A percentile compares a stretch with the other conserved stretches of the same genome.
Evolutionary conservation across 2,329 filamentous ascomycete genomes (phyloP).

Genomic region (Cytospora chrysosperma): DNA sequence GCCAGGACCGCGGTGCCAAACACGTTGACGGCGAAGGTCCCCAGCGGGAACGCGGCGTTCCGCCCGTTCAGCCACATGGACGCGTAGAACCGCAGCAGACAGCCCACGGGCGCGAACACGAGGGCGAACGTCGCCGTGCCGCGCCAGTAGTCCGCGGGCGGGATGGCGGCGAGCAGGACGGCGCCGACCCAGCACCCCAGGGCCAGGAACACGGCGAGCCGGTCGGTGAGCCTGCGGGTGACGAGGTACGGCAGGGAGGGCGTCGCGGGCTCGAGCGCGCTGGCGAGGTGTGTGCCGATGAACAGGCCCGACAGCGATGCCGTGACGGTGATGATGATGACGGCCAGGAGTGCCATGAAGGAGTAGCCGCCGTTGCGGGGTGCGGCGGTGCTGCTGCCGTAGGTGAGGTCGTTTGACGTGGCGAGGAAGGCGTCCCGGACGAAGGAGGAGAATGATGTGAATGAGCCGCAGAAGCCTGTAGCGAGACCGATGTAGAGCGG

Average conservation of each 20-base stretch:
- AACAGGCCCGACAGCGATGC: slow-evolving; percentile 69
- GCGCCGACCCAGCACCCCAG: slow-evolving; percentile 78
- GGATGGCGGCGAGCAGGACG: slow-evolving; percentile 68
- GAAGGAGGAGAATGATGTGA: slow-evolving; percentile 84
- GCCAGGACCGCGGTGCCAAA: slow-evolving; percentile 72
- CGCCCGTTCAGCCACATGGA: slow-evolving; percentile 70
- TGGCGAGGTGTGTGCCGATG: slow-evolving; percentile 72
- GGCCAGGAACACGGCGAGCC: slow-evolving; percentile 60
- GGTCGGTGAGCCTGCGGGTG: slow-evolving; percentile 63
- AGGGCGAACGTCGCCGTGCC: slow-evolving; percentile 72
- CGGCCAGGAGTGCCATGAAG: slow-evolving; percentile 75
- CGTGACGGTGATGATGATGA: slow-evolving; percentile 70
- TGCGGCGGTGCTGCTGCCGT: slow-evolving; percentile 38
- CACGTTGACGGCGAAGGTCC: slow-evolving; percentile 82
- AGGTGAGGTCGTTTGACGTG: slow-evolving; percentile 69
- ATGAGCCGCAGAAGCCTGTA: slow-evolving; percentile 71
- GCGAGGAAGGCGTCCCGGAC: slow-evolving; percentile 78
- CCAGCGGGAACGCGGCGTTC: slow-evolving; percentile 70
- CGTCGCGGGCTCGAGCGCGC: slow-evolving; percentile 55
- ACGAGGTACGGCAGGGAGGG: slow-evolving; percentile 60
- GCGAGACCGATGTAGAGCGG: slow-evolving; percentile 75
- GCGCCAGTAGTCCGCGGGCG: slow-evolving; percentile 71
- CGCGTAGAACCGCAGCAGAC: slow-evolving; percentile 70
- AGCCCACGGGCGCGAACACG: slow-evolving; percentile 80
- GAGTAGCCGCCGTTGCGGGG: slow-evolving; percentile 72